Evolutionary conservation across 179 eudicot genomes (phyloP).

Genomic region (Spergularia azorica): DNA sequence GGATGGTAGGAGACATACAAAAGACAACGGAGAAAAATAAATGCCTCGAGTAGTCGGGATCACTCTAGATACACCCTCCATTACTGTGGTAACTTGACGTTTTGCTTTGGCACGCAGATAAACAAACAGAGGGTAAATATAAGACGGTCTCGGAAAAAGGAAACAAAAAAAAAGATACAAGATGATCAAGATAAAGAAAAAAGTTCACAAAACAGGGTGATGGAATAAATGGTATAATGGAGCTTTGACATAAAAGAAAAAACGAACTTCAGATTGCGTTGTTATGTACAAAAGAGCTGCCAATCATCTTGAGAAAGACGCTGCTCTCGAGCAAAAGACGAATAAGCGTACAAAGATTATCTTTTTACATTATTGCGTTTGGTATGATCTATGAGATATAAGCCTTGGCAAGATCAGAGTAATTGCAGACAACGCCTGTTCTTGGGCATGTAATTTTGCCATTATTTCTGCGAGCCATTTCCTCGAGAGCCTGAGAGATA

Average conservation of each 20-base stretch:
- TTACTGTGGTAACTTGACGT: too few relatives aligned
- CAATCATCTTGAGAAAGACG: neutral
- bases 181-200: too few relatives aligned
- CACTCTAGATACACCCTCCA: too few relatives aligned
- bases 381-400: slow-evolving; percentile 57
- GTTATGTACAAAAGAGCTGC: slow-evolving; percentile 28
- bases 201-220: too few relatives aligned
- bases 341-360: neutral
- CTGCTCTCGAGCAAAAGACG: neutral
- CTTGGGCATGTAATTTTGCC: slow-evolving; percentile 91
- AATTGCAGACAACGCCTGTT: slow-evolving; percentile 69
- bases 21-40: too few relatives aligned
- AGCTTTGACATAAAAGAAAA: slow-evolving; percentile 6
- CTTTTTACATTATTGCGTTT: slow-evolving; percentile 14
- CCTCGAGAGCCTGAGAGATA: slow-evolving; percentile 82
- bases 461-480: slow-evolving; percentile 77
- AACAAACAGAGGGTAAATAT: too few relatives aligned
- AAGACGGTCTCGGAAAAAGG: too few relatives aligned
- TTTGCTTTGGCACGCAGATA: too few relatives aligned
- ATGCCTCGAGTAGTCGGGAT: too few relatives aligned
- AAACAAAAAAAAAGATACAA: too few relatives aligned
- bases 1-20: too few relatives aligned
- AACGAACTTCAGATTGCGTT: slow-evolving; percentile 11
- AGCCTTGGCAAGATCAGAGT: slow-evolving; percentile 63
- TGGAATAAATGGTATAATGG: neutral